Base-by-base conservation (phyloP, 148 eudicot species). In the Rhododendron williamsianum region DNA sequence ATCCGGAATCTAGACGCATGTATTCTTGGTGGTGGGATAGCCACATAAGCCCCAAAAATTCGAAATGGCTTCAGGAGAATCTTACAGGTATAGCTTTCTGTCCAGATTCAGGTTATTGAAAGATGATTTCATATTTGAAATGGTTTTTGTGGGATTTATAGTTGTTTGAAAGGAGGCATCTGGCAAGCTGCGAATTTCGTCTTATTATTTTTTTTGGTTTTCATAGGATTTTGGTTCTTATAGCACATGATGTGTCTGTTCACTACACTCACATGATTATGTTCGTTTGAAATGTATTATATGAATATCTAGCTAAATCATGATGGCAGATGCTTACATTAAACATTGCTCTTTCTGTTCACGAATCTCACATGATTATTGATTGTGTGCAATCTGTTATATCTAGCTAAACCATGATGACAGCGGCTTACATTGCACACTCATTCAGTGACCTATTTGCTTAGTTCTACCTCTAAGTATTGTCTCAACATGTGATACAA, bases 1-100 rank as follows among this genome's bases (percentile, higher is more conserved):
- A 89, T 52, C 85, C 88, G 0, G 90, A 90, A 78, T 90, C 93
- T 25, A 90, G 91, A 87, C 88, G 93, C 41, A 93, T 93, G 99
- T 96, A 97, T 84, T 95, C 99, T 69, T 97, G 99, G 99, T 97
- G 99, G 99, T 97, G 99, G 99, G 96, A 97, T 83, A 95, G 99
- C 88, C 99, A 96, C 81, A 94, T 97, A 87, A 96, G 98, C 87
- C 98, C 98, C 63, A 95, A 95, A 87, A 97, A 97, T 76, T 97
- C 98, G 0, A 96, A 90, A 94, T 96, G 99, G 99, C 93, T 96
- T 83, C 89, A 92, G 87, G 98, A 96, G 76, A 95, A 97, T 93
- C 99, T 97, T 77, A 92, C 98, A 85, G 99, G 99, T 96, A 92
- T 48, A 82, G 9, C 36, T n/a, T 51, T 78, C 35, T 86, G 76